Evolutionary conservation across 805 yeast genomes (phyloP), one percentile per base, ranked within the genome.

Genomic region (Kluyveromyces lactis): DNA sequence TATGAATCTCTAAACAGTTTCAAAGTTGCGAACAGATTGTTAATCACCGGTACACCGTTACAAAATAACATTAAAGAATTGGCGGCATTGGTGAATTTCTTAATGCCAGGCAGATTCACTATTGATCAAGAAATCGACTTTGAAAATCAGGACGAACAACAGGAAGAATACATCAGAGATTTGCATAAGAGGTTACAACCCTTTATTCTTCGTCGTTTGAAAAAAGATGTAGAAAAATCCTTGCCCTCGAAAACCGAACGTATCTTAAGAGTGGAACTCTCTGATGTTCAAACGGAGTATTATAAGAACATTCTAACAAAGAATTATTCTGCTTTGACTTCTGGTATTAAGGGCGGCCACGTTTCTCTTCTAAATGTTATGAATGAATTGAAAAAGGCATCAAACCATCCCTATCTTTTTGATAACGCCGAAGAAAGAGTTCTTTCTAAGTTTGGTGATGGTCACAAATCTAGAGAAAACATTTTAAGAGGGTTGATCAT

Each of bases 1-100:
- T 92, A 92, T 59, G 97, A 90, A 56, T 81, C 95, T 2, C 69
- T 92, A 42, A 74, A 71, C 51, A 83, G 81, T 47, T 86, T 92
- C 67, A 83, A 79, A 51, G 92, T 82, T 9, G 72, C 79, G 2
- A 92, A 92, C 62, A 70, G 97, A 50, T 66, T 92, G 44, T 71
- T 92, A 47, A 92, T 92, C 52, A 92, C 99, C 3, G 99, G 99
- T 67, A 92, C 99, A 1, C 99, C 99, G 6, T 71, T 92, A 47
- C 99, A 92, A 60, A 92, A 92, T 56, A 92, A 92, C 58, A 81
- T 92, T 51, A 86, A 86, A 54, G 99, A 92, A 63, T 71, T 92
- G 50, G 96, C 95, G 2, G 97, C 99, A 0, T 71, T 92, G 46
- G 87, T 94, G 34, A 85, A 92, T 58, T 92, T 92, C 61, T 71